Evolutionary conservation across 2,329 filamentous ascomycete species (phyloP), one percentile per base, ranked within the genome.

Genomic region (Ascochyta fabae): DNA sequence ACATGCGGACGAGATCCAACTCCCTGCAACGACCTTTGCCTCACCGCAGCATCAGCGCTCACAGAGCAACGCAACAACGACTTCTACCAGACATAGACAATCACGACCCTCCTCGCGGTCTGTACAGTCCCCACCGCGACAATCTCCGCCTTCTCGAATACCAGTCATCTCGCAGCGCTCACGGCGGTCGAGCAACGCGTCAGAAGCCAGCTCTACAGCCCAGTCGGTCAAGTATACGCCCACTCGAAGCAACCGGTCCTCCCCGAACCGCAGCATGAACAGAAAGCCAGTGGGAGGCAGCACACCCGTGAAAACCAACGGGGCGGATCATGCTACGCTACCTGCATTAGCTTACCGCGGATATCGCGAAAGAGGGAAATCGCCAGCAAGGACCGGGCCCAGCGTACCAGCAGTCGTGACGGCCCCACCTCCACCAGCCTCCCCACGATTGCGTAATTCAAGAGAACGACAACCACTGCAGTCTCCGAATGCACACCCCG

Each of bases 201-300:
- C 74, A 49, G 72, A 75, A 36, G 73, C 71, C 15, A 70, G 66
- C 48, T 71, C 73, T 3, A 74, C 74, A 16, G 71, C 60, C n/a
- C 67, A 64, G 8, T 75, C 72, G 6, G 65, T 66, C 6, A 73
- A 66, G 39, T 68, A 69, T 44, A 68, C 68, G 13, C 66, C 66
- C 10, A 69, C 66, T 13, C 60, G 64, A 52, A 67, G 69, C 60
- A 66, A 65, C 27, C 62, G 62, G 44, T 62, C 60, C 8, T 74
- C 73, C 19, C 69, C 72, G 19, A 68, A 67, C 7, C 61, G 66
- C 16, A 44, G 40, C 26, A 54, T 64, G 39, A 58, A 58, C 55
- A 61, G 68, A 47, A 57, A 51, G 15, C 60, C 64, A 23, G 53
- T 61, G 16, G 58, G 51, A 15, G 46, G 40, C 26, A 52, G 42